These are phyloP conservation scores for Pythium aphanidermatum DNA, from an alignment of 352 stramenopile genomes.

Conservation along the genomic window DNA sequence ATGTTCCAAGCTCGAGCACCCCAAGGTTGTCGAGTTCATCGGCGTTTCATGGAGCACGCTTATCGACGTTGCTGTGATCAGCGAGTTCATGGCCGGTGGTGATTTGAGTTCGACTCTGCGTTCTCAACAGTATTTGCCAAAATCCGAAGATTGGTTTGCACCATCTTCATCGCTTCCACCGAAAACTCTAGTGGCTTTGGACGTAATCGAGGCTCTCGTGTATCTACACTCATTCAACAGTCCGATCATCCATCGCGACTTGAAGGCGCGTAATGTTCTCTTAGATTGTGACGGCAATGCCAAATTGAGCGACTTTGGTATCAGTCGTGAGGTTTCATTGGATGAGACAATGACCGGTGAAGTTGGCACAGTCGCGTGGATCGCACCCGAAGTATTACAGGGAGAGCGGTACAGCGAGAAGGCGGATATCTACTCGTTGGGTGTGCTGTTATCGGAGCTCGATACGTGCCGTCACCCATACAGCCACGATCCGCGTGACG, in stretches of 20 bases:
- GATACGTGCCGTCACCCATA: conserved; percentile 11
- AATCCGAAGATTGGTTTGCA: conserved; percentile 2
- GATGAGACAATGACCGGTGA: conserved; percentile 23
- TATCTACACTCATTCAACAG: conserved; percentile 1
- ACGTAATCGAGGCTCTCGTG: neutral
- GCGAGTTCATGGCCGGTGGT: conserved; percentile 28
- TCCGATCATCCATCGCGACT: conserved; percentile 1
- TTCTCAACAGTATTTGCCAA: neutral
- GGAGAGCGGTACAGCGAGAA: conserved; percentile 18
- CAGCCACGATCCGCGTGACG: neutral
- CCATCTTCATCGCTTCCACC: neutral
- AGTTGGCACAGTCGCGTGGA: conserved; percentile 25
- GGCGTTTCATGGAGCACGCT: conserved; percentile 29
- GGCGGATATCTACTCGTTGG: conserved; percentile 28
- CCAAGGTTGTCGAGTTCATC: conserved; percentile 31
- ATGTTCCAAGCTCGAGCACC: conserved; percentile 27
- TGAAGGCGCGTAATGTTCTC: neutral
- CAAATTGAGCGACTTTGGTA: conserved; percentile 24
- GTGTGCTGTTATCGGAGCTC: conserved; percentile 21
- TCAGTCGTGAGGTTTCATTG: conserved; percentile 8
- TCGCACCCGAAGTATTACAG: conserved; percentile 24
- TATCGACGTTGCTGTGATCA: conserved; percentile 24
- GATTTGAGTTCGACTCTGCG: conserved; percentile 8
- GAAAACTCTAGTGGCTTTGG: neutral
- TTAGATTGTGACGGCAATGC: neutral